Evolutionary conservation across 805 yeast genomes (phyloP).

Genomic region (Yamadazyma nakazawae): DNA sequence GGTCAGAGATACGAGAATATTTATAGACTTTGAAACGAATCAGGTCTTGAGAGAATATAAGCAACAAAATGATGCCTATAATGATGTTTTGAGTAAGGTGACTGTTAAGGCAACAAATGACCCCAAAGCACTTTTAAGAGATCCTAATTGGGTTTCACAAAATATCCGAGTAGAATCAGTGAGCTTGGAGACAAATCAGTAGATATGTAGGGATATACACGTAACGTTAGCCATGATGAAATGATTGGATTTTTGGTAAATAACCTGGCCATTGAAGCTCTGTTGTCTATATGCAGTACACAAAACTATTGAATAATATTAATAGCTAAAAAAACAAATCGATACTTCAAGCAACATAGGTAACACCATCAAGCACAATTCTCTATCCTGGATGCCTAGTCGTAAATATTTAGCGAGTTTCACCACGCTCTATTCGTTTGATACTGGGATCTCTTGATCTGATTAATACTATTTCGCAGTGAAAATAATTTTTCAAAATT

Average conservation of each 20-base stretch:
- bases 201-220: neutral
- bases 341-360: too few relatives aligned
- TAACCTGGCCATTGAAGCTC: too few relatives aligned
- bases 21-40: constrained; percentile 67
- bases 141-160: constrained; percentile 69
- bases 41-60: constrained; percentile 73
- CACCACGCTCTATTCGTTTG: neutral
- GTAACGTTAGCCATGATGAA: neutral
- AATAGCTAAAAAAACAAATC: too few relatives aligned
- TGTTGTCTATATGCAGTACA: too few relatives aligned
- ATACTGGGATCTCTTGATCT: neutral
- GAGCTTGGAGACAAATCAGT: constrained; percentile 8
- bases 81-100: constrained; percentile 25
- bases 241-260: too few relatives aligned
- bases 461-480: neutral
- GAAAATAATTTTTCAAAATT: constrained; percentile 3
- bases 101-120: constrained; percentile 23
- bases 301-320: too few relatives aligned
- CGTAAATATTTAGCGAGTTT: too few relatives aligned
- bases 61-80: constrained; percentile 46
- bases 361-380: too few relatives aligned
- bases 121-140: constrained; percentile 58
- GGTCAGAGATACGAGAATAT: constrained; percentile 80
- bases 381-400: too few relatives aligned
- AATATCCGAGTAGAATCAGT: constrained; percentile 42